Evolutionary conservation across 495 filamentous ascomycete species (phyloP), one percentile per base, ranked within the genome.

Genomic region (Penicillium lagena): DNA sequence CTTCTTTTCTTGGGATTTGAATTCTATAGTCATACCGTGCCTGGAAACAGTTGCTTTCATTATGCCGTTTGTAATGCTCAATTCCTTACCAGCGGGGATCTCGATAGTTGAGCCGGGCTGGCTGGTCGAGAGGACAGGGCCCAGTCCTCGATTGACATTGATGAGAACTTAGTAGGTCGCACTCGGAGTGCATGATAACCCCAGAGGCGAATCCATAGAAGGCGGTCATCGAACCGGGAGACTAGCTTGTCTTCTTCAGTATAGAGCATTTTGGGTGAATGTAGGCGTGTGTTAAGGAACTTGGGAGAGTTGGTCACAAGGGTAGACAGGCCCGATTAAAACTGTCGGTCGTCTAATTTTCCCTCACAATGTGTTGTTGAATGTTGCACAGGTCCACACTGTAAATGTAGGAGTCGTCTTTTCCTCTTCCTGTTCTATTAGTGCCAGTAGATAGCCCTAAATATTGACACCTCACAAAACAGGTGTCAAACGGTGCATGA

Each of bases 201-300:
- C 76, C 76, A 80, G 42, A 74, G 66, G 44, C 79, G 66, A 39
- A 82, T 67, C 67, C 71, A 77, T 43, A 80, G 67, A 14, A 61
- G 49, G 42, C 79, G 72, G 39, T 73, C 72, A 51, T 79, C 76
- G 48, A 69, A 79, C 12, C 64, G 60, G 43, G 71, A 78, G 33
- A 70, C 33, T 11, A 73, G 64, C 35, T 62, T 62, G 45, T 72
- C 53, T 9, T 55, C 60, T 45, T 71, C 55, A 9, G 56, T 38
- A 35, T 58, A 66, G n/a, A 77, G 62, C 73, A 77, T 77, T 4
- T 37, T 57, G 50, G 13, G 27, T 15, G 15, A 7, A 12, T 45
- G 4, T 32, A 32, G n/a, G n/a, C n/a, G n/a, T n/a, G n/a, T n/a
- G n/a, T n/a, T n/a, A n/a, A n/a, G n/a, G n/a, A n/a, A n/a, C n/a